Evolutionary conservation across 1,284 basidiomycete genomes (phyloP), one percentile per base, ranked within the genome.

Genomic region (Apiotrichum siamense): DNA sequence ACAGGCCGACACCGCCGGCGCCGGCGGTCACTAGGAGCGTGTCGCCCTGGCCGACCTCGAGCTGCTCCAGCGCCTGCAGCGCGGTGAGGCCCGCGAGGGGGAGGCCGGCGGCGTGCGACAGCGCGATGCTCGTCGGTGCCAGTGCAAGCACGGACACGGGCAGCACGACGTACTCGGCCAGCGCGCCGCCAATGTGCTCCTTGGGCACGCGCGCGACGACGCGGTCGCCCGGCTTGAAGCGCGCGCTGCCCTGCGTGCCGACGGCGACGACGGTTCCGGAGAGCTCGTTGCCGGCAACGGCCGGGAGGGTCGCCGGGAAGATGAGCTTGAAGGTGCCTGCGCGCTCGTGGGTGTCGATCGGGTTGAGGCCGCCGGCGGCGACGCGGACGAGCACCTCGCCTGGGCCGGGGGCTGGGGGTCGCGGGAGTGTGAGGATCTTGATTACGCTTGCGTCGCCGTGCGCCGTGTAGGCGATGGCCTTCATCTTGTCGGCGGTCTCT

Each of bases 131-230:
- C 1, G 25, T 52, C 4, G 59, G 61, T 13, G 57, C 59, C 7
- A 39, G 44, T 3, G 59, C 54, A 15, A 49, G 36, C n/a, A 57
- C 20, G 4, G 18, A 7, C 3, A 48, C 57, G 3, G 39, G 33
- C 10, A 45, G 6, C 13, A 42, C 71, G 38, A 73, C 55, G 57
- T 76, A 78, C 57, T 79, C 70, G 6, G 73, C 71, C 50, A 68
- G 69, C 5, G 72, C 66, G 50, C 72, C 71, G n/a, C n/a, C 38
- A 56, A 55, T 33, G 52, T 43, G 13, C 44, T 65, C 60, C n/a
- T 75, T 63, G 54, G 75, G 73, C 7, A 78, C 73, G 44, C 75
- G 72, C 10, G 74, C 77, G 9, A 76, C 74, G 11, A 79, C 75
- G 9, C 72, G 66, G 53, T 79, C 77, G 5, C 79, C 80, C n/a